Percentiles rank a stretch among this genome's conserved stretches.
These are phyloP conservation scores for Fusarium sp. DNA, from an alignment of 2,329 filamentous ascomycete species.

Conservation along the genomic window DNA sequence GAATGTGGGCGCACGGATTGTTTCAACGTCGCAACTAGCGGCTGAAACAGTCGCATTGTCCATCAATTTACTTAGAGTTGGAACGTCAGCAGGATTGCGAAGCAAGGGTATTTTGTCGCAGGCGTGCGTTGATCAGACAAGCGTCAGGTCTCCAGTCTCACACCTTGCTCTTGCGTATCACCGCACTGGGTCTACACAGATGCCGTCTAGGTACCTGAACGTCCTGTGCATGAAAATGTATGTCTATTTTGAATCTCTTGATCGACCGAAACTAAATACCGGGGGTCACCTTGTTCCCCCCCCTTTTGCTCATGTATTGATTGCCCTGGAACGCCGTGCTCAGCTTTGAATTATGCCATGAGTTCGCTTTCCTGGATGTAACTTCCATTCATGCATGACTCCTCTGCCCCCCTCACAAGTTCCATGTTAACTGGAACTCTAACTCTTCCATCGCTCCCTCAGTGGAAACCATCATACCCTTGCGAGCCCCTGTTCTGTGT, in stretches of 20 bases:
- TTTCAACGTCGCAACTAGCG: slow-evolving; percentile 42
- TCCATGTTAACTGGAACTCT: slow-evolving; percentile 15
- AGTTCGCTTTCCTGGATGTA: slow-evolving; percentile 6
- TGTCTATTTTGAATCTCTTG: slow-evolving; percentile 35
- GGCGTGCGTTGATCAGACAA: slow-evolving; percentile 31
- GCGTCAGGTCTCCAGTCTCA: slow-evolving; percentile 17
- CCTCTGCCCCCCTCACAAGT: not conserved
- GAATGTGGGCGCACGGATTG: slow-evolving; percentile 42
- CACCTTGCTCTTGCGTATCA: slow-evolving; percentile 8
- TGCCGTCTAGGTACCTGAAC: not conserved
- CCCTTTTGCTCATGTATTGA: slow-evolving; percentile 17
- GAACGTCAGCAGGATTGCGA: slow-evolving; percentile 21
- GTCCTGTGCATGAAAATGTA: slow-evolving; percentile 17
- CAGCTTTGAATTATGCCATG: slow-evolving; percentile 25
- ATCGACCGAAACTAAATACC: slow-evolving; percentile 13
- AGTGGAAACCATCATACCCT: slow-evolving; percentile 47
- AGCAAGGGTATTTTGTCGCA: slow-evolving; percentile 29
- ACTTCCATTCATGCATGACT: slow-evolving; percentile 11
- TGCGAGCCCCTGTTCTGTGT: slow-evolving; percentile 53
- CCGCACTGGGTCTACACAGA: slow-evolving; percentile 5
- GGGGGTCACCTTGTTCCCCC: slow-evolving; percentile 2
- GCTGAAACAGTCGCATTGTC: slow-evolving; percentile 39
- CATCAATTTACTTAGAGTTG: slow-evolving; percentile 12
- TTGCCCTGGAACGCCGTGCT: slow-evolving; percentile 41
- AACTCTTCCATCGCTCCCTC: slow-evolving; percentile 32